Percentiles rank a stretch among this genome's conserved stretches.
phyloP scores from a whole-genome alignment of 768 basidiomycete genomes.

The Psilocybe cubensis region DNA sequence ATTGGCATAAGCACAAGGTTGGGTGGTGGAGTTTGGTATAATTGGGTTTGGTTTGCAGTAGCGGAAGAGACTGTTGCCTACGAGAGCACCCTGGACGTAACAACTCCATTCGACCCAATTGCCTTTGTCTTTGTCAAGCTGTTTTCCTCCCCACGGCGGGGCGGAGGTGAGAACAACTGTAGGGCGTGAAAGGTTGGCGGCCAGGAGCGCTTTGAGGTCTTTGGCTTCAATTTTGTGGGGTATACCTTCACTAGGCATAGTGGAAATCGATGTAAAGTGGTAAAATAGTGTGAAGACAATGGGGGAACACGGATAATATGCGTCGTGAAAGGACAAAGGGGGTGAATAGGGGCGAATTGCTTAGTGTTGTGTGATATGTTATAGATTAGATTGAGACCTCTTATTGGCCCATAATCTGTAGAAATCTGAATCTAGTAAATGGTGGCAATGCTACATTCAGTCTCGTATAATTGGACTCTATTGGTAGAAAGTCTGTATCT shows the following conservation, averaged over 20 bases:
- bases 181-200: not conserved
- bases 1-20: constrained; percentile 8
- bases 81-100: not conserved
- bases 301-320: not conserved
- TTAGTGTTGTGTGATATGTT: not conserved
- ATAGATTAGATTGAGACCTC: not conserved
- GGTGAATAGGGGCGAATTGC: not conserved
- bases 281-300: too few relatives aligned
- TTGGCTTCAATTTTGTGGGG: too few relatives aligned
- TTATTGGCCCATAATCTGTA: constrained; percentile 23
- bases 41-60: too few relatives aligned
- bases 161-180: not conserved
- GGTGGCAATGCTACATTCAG: too few relatives aligned
- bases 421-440: not conserved
- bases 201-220: too few relatives aligned
- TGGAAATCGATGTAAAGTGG: too few relatives aligned
- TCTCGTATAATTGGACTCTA: too few relatives aligned
- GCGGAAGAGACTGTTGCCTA: too few relatives aligned
- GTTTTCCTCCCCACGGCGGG: not conserved
- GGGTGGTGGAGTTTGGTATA: not conserved
- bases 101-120: not conserved
- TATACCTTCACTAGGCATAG: too few relatives aligned
- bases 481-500: too few relatives aligned
- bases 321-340: too few relatives aligned
- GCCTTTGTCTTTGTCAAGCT: not conserved